These are phyloP conservation scores for Ophiostoma himal-ulmi DNA, from an alignment of 2,329 filamentous ascomycete genomes.

Conservation along the genomic window DNA sequence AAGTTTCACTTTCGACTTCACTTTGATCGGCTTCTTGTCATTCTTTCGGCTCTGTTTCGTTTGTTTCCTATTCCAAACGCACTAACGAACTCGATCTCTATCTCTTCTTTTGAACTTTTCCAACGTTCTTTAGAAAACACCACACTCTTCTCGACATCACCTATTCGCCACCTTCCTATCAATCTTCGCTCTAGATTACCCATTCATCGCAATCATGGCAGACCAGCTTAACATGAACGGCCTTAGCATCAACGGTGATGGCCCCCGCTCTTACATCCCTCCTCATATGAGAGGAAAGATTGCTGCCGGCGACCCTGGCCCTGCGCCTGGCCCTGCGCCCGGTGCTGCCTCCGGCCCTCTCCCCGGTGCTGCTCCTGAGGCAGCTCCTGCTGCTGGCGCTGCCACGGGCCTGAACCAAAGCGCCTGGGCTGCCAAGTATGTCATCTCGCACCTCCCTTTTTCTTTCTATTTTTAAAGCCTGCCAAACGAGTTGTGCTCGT, in stretches of 20 bases:
- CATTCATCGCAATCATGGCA: conserved; percentile 56
- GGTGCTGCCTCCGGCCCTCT: conserved; percentile 27
- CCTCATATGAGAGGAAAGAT: conserved; percentile 69
- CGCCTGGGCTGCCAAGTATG: conserved; percentile 55
- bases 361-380: conserved; percentile 17
- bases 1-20: conserved; percentile 7
- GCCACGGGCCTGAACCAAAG: conserved; percentile 52
- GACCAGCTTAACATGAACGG: conserved; percentile 78
- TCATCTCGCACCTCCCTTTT: background rate
- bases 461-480: background rate
- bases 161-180: background rate
- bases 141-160: conserved; percentile 18
- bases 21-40: background rate
- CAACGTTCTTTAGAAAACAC: conserved; percentile 19
- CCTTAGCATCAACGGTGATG: conserved; percentile 52
- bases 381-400: conserved; percentile 11
- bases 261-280: conserved; percentile 70
- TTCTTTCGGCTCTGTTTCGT: conserved; percentile 13
- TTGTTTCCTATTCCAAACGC: conserved; percentile 11
- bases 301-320: conserved; percentile 29
- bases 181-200: background rate
- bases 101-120: background rate
- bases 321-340: conserved; percentile 26
- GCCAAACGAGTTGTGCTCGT: background rate
- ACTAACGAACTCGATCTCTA: background rate